Conservation (phyloP, 495 filamentous ascomycete genomes). For the Neurospora cerealis region DNA sequence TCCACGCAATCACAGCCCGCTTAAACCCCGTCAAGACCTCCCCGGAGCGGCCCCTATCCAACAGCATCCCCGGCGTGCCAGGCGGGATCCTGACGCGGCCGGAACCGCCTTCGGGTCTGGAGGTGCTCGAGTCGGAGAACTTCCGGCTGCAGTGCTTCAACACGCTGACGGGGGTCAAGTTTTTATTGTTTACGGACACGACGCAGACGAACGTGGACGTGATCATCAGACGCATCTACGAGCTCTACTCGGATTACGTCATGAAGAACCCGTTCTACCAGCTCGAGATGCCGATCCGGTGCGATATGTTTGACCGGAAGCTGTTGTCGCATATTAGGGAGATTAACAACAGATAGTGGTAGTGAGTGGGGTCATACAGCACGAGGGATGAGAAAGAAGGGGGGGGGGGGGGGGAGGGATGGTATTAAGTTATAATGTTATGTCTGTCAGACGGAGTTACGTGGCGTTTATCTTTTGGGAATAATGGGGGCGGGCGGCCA, state of each 20-base stretch:
- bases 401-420: not conserved
- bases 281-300: constrained; percentile 92
- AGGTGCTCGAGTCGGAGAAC: constrained; percentile 80
- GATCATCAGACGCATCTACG: constrained; percentile 76
- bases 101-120: constrained; percentile 60
- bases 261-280: constrained; percentile 99
- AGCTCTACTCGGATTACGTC: constrained; percentile 92
- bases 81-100: constrained; percentile 42
- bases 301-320: constrained; percentile 87
- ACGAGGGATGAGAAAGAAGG: not conserved
- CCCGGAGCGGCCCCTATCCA: constrained; percentile 13
- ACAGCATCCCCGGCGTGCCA: constrained; percentile 31
- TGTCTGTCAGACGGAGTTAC: constrained; percentile 10
- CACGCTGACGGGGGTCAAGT: constrained; percentile 89
- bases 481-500: not conserved
- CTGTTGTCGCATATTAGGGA: constrained; percentile 61
- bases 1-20: constrained; percentile 84
- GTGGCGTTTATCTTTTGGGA: constrained; percentile 6
- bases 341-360: constrained; percentile 38
- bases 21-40: constrained; percentile 50
- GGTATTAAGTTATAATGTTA: constrained; percentile 9
- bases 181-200: constrained; percentile 90
- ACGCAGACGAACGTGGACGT: constrained; percentile 78
- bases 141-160: constrained; percentile 94
- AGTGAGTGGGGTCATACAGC: not conserved